These are phyloP conservation scores for Talaromyces proteolyticus DNA, from an alignment of 495 filamentous ascomycete genomes.

Conservation along the genomic window DNA sequence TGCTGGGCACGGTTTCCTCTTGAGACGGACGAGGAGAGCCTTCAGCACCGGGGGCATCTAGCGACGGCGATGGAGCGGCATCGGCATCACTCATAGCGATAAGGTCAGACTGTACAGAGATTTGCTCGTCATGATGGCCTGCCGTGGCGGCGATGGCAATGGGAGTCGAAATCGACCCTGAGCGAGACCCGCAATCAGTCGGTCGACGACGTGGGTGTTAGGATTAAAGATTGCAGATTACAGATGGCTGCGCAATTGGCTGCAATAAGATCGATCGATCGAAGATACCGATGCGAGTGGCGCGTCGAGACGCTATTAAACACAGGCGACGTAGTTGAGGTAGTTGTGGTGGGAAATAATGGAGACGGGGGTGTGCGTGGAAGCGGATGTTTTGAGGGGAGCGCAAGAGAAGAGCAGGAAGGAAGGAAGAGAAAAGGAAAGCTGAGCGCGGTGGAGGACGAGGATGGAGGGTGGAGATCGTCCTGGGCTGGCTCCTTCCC, in stretches of 20 bases:
- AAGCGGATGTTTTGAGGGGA: not conserved
- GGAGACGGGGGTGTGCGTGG: constrained; percentile 6
- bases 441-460: constrained; percentile 9
- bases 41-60: constrained; percentile 31
- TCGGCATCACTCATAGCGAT: constrained; percentile 45
- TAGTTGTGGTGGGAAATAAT: constrained; percentile 4
- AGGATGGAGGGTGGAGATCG: constrained; percentile 5
- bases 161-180: not conserved
- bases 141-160: constrained; percentile 27
- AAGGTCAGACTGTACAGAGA: constrained; percentile 36
- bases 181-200: not conserved
- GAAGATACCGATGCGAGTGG: not conserved
- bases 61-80: constrained; percentile 34
- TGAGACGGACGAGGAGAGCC: not conserved
- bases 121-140: constrained; percentile 46
- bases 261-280: constrained; percentile 1
- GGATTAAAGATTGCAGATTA: too few species aligned
- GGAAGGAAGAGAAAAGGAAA: constrained; percentile 4
- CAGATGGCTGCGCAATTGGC: not conserved
- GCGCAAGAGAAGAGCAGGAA: not conserved
- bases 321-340: not conserved
- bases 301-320: not conserved
- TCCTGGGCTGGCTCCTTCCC: too few species aligned
- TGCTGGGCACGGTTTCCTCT: not conserved
- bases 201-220: not conserved